Base-by-base conservation (phyloP, 306 rosid species). In the Pueraria montana region DNA sequence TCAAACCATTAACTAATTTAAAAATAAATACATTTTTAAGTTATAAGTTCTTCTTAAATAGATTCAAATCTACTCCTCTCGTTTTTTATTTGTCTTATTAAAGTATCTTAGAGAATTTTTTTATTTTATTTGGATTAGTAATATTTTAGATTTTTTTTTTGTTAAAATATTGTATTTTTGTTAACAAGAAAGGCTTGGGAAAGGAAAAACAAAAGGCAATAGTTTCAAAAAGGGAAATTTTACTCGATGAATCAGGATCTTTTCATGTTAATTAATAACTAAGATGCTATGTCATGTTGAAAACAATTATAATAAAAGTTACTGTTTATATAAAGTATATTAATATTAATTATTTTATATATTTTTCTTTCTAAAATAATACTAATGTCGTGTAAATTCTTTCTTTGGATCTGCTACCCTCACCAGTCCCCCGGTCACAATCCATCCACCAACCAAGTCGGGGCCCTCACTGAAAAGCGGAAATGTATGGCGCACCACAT, bases 401-500 rank as follows among this genome's bases (percentile, higher is more conserved):
- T 26, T 13, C 2, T 24, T 63, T 42, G 20, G 30, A 13, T 48
- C 65, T 27, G 27, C 68, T 23, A 69, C 10, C 13, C 59, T 77
- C 64, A 76, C 73, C 65, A 11, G 26, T 65, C 26, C 46, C 46
- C 75, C 8, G 18, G 61, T 71, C 59, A 18, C 0, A 49, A 4
- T 5, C 2, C 34, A 36, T 42, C 42, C 76, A 78, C 87, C 87
- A 78, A 84, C 83, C 83, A 38, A 4, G 20, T 14, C 26, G 74
- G 82, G 82, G 42, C 76, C 83, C 69, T 1, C 71, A 7, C 62
- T 32, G 24, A 7, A 74, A n/a, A 24, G 48, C 0, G 23, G 50
- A 75, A 50, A 40, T 52, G 23, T 40, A 27, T 64, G 72, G 81
- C 34, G 27, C 49, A 46, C 72, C 82, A 13, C 65, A 52, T 2